phyloP scores from a whole-genome alignment of 1,139 yeast species.

The Debaryomycetaceae sp. region DNA sequence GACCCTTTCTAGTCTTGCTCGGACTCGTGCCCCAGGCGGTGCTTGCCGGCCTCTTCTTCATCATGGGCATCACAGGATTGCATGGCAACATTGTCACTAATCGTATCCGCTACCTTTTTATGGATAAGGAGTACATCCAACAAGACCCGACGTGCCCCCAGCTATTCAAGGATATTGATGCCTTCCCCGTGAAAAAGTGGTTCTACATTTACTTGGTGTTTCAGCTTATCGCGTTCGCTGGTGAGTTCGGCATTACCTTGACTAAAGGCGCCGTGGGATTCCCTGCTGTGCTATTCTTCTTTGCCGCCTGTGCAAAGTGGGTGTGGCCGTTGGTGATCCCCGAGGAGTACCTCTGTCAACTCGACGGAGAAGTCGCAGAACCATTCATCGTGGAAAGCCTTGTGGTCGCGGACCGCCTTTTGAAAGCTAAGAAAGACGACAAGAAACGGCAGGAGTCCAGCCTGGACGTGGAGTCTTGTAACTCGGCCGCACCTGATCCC shows the following conservation, averaged over 20 bases:
- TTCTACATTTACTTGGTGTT: constrained; percentile 45
- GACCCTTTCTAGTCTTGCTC: constrained; percentile 72
- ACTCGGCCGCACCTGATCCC: too few species aligned
- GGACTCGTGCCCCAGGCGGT: constrained; percentile 93
- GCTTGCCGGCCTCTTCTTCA: constrained; percentile 81
- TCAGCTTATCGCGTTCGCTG: constrained; percentile 59
- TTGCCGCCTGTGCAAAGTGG: constrained; percentile 53
- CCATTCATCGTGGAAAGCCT: constrained; percentile 37
- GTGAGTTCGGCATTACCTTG: constrained; percentile 77
- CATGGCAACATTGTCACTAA: constrained; percentile 55
- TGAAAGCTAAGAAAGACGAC: constrained; percentile 2
- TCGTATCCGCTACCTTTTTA: constrained; percentile 50
- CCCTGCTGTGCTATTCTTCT: constrained; percentile 61
- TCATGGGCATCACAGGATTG: constrained; percentile 82
- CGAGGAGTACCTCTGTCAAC: constrained; percentile 40
- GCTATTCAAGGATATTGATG: constrained; percentile 22
- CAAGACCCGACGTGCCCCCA: constrained; percentile 26
- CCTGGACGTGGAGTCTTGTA: neutral
- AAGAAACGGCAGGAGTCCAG: neutral
- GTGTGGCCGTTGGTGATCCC: constrained; percentile 63
- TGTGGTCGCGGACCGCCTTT: constrained; percentile 9
- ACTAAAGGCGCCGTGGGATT: constrained; percentile 92
- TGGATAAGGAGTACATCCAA: constrained; percentile 42
- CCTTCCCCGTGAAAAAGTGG: constrained; percentile 33
- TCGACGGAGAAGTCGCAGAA: constrained; percentile 72